These are phyloP conservation scores for Domatiomyces globalis DNA, from an alignment of 2,329 filamentous ascomycete genomes.

Conservation along the genomic window DNA sequence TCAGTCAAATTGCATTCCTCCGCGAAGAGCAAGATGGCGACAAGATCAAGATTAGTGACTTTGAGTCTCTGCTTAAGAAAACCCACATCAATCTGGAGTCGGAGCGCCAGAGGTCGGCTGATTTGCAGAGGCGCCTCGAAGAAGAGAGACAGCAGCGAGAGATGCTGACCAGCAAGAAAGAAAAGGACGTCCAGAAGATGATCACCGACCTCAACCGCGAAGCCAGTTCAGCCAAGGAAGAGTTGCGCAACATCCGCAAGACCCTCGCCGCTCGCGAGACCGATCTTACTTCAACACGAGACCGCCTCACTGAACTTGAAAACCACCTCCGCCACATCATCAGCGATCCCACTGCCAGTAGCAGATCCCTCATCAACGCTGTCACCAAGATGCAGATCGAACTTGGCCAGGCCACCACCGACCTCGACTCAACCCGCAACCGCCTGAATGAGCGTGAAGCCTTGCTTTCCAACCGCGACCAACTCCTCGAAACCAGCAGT, in stretches of 20 bases:
- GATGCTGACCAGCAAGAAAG: constrained; percentile 71
- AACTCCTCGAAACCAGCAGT: constrained; percentile 72
- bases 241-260: constrained; percentile 68
- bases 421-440: constrained; percentile 64
- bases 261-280: constrained; percentile 69
- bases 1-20: constrained; percentile 85
- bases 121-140: constrained; percentile 59
- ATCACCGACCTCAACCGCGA: constrained; percentile 87
- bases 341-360: constrained; percentile 73
- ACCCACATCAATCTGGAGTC: constrained; percentile 69
- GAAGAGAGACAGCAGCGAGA: constrained; percentile 78
- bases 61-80: constrained; percentile 68
- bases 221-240: constrained; percentile 67
- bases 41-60: constrained; percentile 93
- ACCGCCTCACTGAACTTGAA: constrained; percentile 78
- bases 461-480: constrained; percentile 76
- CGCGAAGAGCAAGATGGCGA: constrained; percentile 93
- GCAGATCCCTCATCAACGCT: constrained; percentile 70
- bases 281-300: constrained; percentile 82
- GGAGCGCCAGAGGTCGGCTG: constrained; percentile 61
- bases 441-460: constrained; percentile 80
- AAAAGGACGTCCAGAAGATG: constrained; percentile 86
- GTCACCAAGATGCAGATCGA: constrained; percentile 80
- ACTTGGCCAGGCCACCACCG: constrained; percentile 67
- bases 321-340: constrained; percentile 74